Evolutionary conservation across 1,284 basidiomycete genomes (phyloP).

Genomic region (Ceratobasidium sp.): DNA sequence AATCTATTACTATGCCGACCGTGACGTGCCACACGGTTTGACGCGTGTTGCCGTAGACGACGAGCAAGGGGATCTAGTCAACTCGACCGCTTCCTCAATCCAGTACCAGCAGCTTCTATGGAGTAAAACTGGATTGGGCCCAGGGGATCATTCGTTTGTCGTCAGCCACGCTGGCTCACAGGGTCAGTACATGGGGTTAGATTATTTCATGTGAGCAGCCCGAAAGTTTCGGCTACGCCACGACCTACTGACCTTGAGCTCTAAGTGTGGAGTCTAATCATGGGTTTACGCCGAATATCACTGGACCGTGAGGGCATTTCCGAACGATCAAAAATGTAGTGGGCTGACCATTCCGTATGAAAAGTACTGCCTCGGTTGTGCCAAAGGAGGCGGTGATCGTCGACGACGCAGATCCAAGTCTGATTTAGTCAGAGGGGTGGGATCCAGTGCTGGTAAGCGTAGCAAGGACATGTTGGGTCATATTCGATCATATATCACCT

Average conservation of each 20-base stretch:
- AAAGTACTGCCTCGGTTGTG: constrained; percentile 5
- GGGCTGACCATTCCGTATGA: not conserved
- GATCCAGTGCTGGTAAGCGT: constrained; percentile 6
- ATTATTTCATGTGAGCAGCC: constrained; percentile 6
- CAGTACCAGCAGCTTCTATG: constrained; percentile 2
- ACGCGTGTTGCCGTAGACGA: not conserved
- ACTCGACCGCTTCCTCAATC: not conserved
- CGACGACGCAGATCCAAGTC: constrained; percentile 2
- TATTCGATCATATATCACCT: no score
- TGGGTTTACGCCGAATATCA: constrained; percentile 5
- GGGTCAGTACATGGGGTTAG: not conserved
- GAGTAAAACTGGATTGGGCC: not conserved
- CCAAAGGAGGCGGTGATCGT: constrained; percentile 8
- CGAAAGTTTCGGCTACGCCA: no score
- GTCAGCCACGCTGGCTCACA: not conserved
- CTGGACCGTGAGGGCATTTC: constrained; percentile 5
- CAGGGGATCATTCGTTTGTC: not conserved
- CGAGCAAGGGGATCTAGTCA: not conserved
- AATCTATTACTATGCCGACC: constrained; percentile 5
- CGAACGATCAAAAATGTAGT: no score
- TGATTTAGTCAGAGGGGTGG: constrained; percentile 7
- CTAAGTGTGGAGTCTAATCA: constrained; percentile 14
- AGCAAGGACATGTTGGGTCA: no score
- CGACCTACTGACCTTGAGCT: no score
- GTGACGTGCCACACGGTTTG: not conserved